Conservation (phyloP, 176 grass and related monocot genomes). For the Bonia amplexicaulis region DNA sequence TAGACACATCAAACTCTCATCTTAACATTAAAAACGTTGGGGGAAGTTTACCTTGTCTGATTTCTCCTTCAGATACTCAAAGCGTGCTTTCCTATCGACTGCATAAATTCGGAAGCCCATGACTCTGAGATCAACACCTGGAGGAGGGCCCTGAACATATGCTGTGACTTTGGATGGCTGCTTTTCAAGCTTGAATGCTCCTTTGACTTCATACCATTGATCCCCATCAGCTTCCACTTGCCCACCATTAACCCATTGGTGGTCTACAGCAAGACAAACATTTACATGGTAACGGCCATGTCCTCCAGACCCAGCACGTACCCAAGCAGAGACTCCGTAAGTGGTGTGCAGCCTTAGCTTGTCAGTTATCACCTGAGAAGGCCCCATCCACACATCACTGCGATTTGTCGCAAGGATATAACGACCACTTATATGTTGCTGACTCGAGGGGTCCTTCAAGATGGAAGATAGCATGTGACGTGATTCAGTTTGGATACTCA, state of each 20-base stretch:
- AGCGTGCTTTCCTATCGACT: conserved; percentile 52
- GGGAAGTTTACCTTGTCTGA: conserved; percentile 50
- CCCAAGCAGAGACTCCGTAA: conserved; percentile 84
- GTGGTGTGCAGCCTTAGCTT: conserved; percentile 74
- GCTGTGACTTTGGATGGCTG: conserved; percentile 54
- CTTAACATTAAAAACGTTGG: background rate
- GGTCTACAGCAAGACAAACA: conserved; percentile 73
- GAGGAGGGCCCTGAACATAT: conserved; percentile 60
- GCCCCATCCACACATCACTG: conserved; percentile 90
- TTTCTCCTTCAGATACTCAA: conserved; percentile 60
- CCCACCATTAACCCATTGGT: conserved; percentile 67
- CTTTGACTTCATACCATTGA: conserved; percentile 77
- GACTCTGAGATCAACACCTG: conserved; percentile 68
- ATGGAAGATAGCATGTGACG: conserved; percentile 48
- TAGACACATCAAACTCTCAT: background rate
- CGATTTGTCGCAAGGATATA: conserved; percentile 67
- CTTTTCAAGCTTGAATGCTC: conserved; percentile 72
- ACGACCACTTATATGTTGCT: conserved; percentile 41
- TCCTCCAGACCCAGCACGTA: conserved; percentile 58
- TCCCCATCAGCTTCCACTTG: conserved; percentile 52
- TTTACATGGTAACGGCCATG: conserved; percentile 68
- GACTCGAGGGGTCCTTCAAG: conserved; percentile 18
- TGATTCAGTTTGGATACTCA: conserved; percentile 59
- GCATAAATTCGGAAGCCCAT: conserved; percentile 60
- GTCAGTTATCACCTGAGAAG: conserved; percentile 86